A percentile compares a stretch with the other conserved stretches of the same genome.
Evolutionary conservation across 2,329 filamentous ascomycete species (phyloP).

Genomic region (Alternaria ventricosa): DNA sequence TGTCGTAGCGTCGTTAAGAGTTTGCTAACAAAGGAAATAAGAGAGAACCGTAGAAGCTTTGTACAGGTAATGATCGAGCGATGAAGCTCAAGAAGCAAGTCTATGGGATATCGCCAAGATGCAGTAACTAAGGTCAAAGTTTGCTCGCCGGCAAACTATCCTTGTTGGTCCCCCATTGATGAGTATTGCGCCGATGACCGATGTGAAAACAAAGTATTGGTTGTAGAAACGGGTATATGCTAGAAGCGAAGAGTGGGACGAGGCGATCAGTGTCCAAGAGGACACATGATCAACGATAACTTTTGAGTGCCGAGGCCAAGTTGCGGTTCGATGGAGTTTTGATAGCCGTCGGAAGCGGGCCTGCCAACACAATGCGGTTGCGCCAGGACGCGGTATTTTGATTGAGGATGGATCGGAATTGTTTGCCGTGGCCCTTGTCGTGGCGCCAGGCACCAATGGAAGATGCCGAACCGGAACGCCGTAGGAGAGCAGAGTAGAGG

Average conservation of each 20-base stretch:
- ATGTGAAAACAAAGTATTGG: conserved; percentile 18
- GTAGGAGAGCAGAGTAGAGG: conserved; percentile 17
- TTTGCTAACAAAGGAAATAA: conserved; percentile 16
- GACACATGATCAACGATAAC: conserved; percentile 17
- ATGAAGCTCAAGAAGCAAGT: conserved; percentile 35
- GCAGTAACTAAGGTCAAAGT: conserved; percentile 16
- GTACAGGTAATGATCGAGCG: conserved; percentile 23
- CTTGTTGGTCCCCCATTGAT: conserved; percentile 6
- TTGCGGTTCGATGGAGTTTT: neutral
- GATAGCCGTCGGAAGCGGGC: conserved; percentile 8
- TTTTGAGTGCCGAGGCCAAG: conserved; percentile 20
- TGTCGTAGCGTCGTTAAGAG: conserved; percentile 30
- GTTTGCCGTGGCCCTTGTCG: conserved; percentile 16
- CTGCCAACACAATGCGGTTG: conserved; percentile 5
- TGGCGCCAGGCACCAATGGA: conserved; percentile 10
- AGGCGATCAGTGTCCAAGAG: conserved; percentile 14
- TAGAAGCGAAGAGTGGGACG: conserved; percentile 18
- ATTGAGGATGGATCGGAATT: conserved; percentile 13
- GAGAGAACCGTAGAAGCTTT: conserved; percentile 13
- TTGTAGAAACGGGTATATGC: conserved; percentile 34
- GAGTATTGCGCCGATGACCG: conserved; percentile 18
- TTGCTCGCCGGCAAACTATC: conserved; percentile 27
- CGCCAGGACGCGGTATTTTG: conserved; percentile 7
- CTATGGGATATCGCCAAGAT: conserved; percentile 42
- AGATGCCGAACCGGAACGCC: conserved; percentile 17